Base-by-base conservation (phyloP, 257 asterid species). In the Nicotiana benthamiana region DNA sequence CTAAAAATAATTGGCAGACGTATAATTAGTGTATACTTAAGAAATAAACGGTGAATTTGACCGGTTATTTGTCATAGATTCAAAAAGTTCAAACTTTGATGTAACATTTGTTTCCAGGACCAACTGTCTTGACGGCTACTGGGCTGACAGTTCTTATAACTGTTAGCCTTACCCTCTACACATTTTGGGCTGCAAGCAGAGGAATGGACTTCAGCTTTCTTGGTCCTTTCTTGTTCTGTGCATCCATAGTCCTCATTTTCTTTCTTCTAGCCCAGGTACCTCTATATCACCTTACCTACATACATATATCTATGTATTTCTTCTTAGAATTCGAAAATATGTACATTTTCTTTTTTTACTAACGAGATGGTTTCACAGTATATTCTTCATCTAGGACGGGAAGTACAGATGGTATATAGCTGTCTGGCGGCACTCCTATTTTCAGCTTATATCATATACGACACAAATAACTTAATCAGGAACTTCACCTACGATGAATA, bases 211-310 rank as follows among this genome's bases (percentile, higher is more conserved):
- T 90, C 80, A 84, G 79, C 85, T 92, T 93, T 62, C 40, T 93
- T 51, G 90, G 82, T 9, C 98, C 98, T 62, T 93, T 93, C 87
- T 82, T 93, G 80, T 27, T 93, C 70, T 88, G 93, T 66, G 88
- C 89, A 78, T 26, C 83, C 68, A 27, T 90, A 46, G 75, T 93
- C 67, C 89, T 93, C 60, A 1, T 83, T 1, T 86, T 90, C 34
- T 92, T 92, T 79, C 84, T 86, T 34, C 43, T 92, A 77, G 65
- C 92, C 16, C 87, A 89, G 88, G 97, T 92, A 11, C 0, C 87
- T 80, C 8, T 52, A 13, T n/a, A 18, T 26, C 1, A 54, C 61
- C 10, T 17, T 54, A 16, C 4, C 9, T 24, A 1, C n/a, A 36
- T 12, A 6, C 7, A 43, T 13, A 26, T 53, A 11, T 4, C 2